Conservation (phyloP, 2,329 filamentous ascomycete genomes). For the Metarhizium album region DNA sequence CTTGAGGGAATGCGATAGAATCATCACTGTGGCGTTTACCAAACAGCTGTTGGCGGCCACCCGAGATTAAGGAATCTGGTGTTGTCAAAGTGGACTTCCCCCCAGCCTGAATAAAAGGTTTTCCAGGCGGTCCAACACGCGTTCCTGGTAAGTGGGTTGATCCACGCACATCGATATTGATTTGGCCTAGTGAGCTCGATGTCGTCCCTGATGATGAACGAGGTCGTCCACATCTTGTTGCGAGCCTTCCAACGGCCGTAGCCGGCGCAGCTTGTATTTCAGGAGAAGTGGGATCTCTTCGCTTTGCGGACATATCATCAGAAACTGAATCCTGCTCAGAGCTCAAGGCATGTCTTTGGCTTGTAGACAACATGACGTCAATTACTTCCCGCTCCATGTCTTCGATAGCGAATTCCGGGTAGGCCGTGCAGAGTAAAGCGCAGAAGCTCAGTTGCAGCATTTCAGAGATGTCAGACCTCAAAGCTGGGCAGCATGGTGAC, state of each 20-base stretch:
- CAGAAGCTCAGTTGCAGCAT: conserved; percentile 41
- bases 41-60: neutral
- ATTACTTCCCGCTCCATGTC: conserved; percentile 36
- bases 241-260: neutral
- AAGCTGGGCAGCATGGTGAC: conserved; percentile 37
- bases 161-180: neutral
- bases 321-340: conserved; percentile 1
- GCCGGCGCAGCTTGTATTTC: conserved; percentile 1
- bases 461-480: conserved; percentile 34
- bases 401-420: conserved; percentile 30
- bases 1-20: neutral
- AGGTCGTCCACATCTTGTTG: neutral
- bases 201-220: neutral
- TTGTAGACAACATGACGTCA: conserved; percentile 16
- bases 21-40: neutral
- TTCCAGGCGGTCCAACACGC: neutral
- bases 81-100: neutral
- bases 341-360: conserved; percentile 4
- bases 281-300: conserved; percentile 3
- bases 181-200: neutral
- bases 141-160: neutral
- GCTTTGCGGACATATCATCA: conserved; percentile 8
- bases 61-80: neutral
- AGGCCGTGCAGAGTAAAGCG: conserved; percentile 30
- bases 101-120: neutral